phyloP scores from a whole-genome alignment of 148 eudicot species.

The Cornus suecica region DNA sequence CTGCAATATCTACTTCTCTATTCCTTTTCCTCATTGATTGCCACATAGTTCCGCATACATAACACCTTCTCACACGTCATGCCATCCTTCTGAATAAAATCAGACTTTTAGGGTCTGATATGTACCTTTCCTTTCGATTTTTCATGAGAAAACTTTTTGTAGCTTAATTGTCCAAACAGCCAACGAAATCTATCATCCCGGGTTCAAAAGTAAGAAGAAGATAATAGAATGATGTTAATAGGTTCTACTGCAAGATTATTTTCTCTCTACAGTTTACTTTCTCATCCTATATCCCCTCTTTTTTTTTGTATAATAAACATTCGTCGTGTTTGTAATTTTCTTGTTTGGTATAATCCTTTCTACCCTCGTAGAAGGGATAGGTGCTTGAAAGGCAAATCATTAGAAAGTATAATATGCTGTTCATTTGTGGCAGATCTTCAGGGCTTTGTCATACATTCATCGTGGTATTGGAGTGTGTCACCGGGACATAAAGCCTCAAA shows the following conservation, averaged over 20 bases:
- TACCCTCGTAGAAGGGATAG: background rate
- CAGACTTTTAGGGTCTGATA: background rate
- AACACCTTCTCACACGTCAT: background rate
- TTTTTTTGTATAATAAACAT: background rate
- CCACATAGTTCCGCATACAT: background rate
- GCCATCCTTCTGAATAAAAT: background rate
- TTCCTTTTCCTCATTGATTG: background rate
- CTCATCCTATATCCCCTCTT: background rate
- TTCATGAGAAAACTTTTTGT: background rate
- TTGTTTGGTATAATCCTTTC: background rate
- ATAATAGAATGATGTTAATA: background rate
- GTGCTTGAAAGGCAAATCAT: background rate
- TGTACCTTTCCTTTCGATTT: background rate
- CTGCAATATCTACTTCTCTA: background rate
- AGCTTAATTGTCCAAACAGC: background rate
- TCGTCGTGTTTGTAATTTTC: background rate
- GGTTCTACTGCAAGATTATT: too few relatives aligned
- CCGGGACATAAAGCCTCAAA: constrained; percentile 72
- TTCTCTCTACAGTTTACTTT: background rate
- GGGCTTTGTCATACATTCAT: constrained; percentile 66
- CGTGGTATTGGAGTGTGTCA: constrained; percentile 61
- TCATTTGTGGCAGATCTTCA: constrained; percentile 46
- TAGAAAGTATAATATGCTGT: background rate
- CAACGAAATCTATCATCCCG: background rate
- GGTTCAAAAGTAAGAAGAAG: background rate